Percentiles rank a stretch among this genome's conserved stretches.
phyloP scores from a whole-genome alignment of 495 filamentous ascomycete species.

The Trypethelium eluteriae region DNA sequence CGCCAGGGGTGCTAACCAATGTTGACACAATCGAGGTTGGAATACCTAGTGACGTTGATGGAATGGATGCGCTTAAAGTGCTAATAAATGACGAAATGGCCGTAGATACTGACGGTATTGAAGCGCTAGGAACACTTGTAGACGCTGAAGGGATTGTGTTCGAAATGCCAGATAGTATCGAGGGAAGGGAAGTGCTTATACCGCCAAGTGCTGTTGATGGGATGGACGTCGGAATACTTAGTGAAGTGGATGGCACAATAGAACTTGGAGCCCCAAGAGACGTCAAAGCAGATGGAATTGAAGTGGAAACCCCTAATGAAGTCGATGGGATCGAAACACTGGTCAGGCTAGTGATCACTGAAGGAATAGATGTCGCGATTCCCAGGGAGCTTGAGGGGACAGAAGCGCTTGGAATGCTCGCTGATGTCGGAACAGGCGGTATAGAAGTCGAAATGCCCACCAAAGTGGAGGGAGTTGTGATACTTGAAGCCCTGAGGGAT shows the following conservation, averaged over 20 bases:
- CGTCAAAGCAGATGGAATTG: background rate
- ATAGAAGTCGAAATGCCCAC: background rate
- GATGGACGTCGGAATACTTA: background rate
- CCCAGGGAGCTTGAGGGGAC: background rate
- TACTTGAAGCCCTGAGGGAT: background rate
- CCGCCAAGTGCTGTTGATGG: background rate
- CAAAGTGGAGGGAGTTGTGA: background rate
- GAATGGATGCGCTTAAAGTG: background rate
- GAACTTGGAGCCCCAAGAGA: background rate
- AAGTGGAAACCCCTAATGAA: background rate
- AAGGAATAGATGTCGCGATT: background rate
- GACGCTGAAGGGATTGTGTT: background rate
- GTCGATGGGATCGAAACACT: background rate
- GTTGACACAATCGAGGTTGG: background rate
- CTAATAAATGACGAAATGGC: background rate
- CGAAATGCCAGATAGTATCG: background rate
- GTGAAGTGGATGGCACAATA: background rate
- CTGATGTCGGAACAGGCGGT: background rate
- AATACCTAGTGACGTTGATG: background rate
- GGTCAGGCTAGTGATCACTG: background rate
- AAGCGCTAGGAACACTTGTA: background rate
- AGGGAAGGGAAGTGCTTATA: background rate
- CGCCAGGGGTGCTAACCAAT: background rate
- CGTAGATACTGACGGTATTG: background rate
- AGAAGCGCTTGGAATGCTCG: background rate